Conservation (phyloP, 2,329 filamentous ascomycete species). For the Malbranchea zuffiana region DNA sequence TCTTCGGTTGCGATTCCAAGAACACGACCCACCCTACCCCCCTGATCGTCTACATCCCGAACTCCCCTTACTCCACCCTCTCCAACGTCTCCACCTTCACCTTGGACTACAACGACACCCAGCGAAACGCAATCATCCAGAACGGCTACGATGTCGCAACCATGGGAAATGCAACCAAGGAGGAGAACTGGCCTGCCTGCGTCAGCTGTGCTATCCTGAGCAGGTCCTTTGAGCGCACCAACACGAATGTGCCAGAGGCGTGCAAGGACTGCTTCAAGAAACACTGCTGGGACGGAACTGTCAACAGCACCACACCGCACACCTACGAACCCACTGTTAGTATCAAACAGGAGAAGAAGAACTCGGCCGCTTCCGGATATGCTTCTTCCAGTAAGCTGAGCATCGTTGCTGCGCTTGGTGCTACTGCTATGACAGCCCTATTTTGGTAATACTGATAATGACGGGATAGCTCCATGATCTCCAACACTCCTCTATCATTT, state of each 20-base stretch:
- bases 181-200: slow-evolving; percentile 67
- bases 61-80: slow-evolving; percentile 63
- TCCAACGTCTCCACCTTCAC: slow-evolving; percentile 75
- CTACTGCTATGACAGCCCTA: slow-evolving; percentile 1
- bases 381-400: slow-evolving; percentile 10
- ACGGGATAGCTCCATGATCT: too few relatives aligned
- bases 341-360: slow-evolving; percentile 2
- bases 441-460: slow-evolving; percentile 9
- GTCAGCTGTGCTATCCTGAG: slow-evolving; percentile 78
- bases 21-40: slow-evolving; percentile 52
- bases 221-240: slow-evolving; percentile 62
- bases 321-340: slow-evolving; percentile 34
- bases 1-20: slow-evolving; percentile 64
- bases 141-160: slow-evolving; percentile 83
- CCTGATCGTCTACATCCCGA: slow-evolving; percentile 78
- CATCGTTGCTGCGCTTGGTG: slow-evolving; percentile 4
- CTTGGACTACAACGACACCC: slow-evolving; percentile 48
- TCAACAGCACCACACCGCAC: slow-evolving; percentile 30
- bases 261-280: slow-evolving; percentile 65
- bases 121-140: slow-evolving; percentile 69
- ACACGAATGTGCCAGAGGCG: slow-evolving; percentile 54
- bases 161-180: slow-evolving; percentile 65
- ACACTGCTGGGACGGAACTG: slow-evolving; percentile 92
- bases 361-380: slow-evolving; percentile 6
- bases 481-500: too few relatives aligned